These are phyloP conservation scores for Cinnamomum chago DNA, from an alignment of 164 flowering plant genomes.

Conservation along the genomic window DNA sequence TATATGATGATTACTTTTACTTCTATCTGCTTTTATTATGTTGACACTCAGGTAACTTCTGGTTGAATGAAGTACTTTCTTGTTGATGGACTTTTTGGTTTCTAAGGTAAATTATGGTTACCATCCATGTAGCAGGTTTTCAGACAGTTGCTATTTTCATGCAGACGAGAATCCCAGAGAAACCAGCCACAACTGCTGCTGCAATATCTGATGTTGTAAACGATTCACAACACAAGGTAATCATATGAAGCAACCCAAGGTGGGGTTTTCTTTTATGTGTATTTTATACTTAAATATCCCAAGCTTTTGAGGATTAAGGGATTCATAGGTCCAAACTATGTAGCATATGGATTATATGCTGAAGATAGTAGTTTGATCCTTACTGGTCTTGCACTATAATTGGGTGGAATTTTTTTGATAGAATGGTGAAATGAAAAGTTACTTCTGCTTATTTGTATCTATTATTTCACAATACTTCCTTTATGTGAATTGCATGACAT, in stretches of 20 bases:
- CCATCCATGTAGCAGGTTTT: constrained; percentile 94
- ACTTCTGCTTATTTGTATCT: background rate
- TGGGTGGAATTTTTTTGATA: background rate
- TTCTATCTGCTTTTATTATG: constrained; percentile 4
- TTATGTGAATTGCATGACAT: background rate
- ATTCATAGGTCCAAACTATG: background rate
- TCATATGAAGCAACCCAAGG: background rate
- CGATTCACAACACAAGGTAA: constrained; percentile 87
- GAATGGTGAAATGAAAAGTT: background rate
- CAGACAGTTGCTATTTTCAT: constrained; percentile 99
- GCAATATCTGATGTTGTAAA: constrained; percentile 46
- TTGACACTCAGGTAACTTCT: constrained; percentile 6
- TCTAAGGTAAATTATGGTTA: constrained; percentile 62
- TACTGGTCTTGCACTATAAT: background rate
- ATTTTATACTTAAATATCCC: background rate
- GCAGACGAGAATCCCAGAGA: constrained; percentile 83
- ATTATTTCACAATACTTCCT: background rate
- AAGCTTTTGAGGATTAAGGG: background rate
- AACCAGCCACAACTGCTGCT: constrained; percentile 36
- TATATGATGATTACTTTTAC: background rate
- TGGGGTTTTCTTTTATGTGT: background rate
- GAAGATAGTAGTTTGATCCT: constrained; percentile 1
- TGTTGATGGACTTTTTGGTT: constrained; percentile 26
- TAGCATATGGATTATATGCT: background rate
- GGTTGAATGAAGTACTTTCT: constrained; percentile 21